phyloP scores from a whole-genome alignment of 257 asterid species.

The Leonotis leonurus region DNA sequence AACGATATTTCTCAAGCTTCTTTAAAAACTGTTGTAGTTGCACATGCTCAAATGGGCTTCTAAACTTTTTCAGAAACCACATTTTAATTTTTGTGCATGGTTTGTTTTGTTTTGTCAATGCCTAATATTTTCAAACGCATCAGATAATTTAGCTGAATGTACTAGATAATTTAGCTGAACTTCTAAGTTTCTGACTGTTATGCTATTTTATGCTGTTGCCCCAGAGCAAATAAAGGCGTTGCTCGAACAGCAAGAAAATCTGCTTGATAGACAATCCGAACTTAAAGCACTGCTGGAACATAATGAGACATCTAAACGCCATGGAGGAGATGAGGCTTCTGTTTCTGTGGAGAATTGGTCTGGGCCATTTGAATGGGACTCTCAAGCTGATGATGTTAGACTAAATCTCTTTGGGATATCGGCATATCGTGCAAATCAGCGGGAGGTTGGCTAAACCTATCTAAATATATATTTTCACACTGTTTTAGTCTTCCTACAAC shows the following conservation, averaged over 20 bases:
- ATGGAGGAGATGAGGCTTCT: constrained; percentile 40
- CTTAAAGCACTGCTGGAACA: constrained; percentile 66
- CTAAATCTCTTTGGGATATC: constrained; percentile 85
- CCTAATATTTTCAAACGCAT: background rate
- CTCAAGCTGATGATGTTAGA: constrained; percentile 74
- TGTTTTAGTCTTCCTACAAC: background rate
- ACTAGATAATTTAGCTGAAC: constrained; percentile 2
- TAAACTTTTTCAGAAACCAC: background rate
- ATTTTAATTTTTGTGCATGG: background rate
- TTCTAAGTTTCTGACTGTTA: background rate
- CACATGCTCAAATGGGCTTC: too few relatives aligned
- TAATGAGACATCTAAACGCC: constrained; percentile 45
- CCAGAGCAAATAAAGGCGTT: constrained; percentile 68
- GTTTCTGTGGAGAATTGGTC: constrained; percentile 73
- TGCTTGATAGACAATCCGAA: constrained; percentile 64
- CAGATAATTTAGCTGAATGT: background rate
- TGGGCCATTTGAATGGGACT: constrained; percentile 73
- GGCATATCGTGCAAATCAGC: constrained; percentile 84
- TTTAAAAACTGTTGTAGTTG: too few relatives aligned
- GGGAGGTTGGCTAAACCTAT: constrained; percentile 46
- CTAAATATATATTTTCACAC: background rate
- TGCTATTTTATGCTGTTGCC: constrained; percentile 4
- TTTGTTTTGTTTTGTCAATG: background rate
- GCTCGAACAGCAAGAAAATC: constrained; percentile 73
- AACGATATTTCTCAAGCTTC: background rate